Evolutionary conservation across 140 eudicot species (phyloP).

Genomic region (Senecio squalidus): DNA sequence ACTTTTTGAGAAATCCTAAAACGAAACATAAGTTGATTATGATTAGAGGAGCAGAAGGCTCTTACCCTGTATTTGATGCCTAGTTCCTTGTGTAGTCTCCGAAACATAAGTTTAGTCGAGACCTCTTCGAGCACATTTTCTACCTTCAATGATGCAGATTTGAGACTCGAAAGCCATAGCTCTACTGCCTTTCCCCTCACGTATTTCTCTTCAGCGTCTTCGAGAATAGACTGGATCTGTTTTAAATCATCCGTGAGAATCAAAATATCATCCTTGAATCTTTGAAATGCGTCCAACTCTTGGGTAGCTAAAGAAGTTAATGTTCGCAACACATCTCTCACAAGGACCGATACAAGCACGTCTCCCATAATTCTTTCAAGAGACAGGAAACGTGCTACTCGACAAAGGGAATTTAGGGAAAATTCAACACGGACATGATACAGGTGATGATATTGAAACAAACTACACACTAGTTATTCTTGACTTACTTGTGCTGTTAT

Average conservation of each 20-base stretch:
- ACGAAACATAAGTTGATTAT: background rate
- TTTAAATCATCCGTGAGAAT: background rate
- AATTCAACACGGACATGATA: no score
- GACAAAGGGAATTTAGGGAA: no score
- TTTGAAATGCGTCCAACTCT: background rate
- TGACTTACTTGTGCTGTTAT: no score
- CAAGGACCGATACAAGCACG: background rate
- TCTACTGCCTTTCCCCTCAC: background rate
- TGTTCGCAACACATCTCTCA: background rate
- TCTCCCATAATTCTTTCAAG: no score
- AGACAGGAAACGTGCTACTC: no score
- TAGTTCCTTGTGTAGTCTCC: background rate
- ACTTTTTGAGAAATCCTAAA: background rate
- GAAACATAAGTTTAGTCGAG: background rate
- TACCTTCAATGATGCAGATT: background rate
- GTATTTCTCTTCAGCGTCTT: background rate
- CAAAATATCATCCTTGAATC: background rate
- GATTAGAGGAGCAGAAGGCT: background rate
- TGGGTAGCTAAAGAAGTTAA: background rate
- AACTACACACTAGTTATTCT: no score
- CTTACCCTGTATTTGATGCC: background rate
- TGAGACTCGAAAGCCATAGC: background rate
- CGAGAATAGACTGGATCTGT: background rate
- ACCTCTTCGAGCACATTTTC: background rate
- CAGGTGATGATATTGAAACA: no score